These are phyloP conservation scores for Cladosporium velox DNA, from an alignment of 2,329 filamentous ascomycete genomes.

Conservation along the genomic window DNA sequence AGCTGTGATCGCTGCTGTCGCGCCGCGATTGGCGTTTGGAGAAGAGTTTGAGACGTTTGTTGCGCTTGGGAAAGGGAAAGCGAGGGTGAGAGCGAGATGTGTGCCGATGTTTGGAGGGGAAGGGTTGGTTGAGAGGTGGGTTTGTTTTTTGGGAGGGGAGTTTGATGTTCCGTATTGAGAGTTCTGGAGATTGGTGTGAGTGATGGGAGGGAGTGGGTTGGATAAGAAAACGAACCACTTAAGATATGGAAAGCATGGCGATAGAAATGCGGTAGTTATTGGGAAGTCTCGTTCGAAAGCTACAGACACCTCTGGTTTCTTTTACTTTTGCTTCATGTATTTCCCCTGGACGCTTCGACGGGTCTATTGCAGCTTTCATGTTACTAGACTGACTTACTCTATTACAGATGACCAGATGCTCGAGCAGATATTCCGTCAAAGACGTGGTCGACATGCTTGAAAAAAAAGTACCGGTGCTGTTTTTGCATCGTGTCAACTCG, in stretches of 20 bases:
- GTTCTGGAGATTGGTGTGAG: neutral
- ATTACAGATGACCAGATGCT: no score
- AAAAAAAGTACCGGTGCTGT: no score
- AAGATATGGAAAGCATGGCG: neutral
- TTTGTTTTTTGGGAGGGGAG: conserved; percentile 15
- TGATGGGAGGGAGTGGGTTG: neutral
- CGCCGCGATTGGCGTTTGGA: neutral
- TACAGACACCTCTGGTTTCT: no score
- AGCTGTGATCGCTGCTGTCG: conserved; percentile 8
- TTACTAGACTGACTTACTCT: no score
- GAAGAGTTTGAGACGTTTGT: conserved; percentile 13
- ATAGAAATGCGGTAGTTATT: neutral
- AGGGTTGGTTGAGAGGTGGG: conserved; percentile 8
- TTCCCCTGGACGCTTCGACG: no score
- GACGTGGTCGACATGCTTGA: no score
- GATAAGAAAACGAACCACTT: neutral
- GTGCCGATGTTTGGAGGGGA: conserved; percentile 4
- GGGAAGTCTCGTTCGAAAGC: neutral
- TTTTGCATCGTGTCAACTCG: no score
- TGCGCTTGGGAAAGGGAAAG: neutral
- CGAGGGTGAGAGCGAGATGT: neutral
- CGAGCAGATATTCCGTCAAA: no score
- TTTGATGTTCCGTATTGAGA: neutral
- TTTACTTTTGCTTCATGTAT: no score
- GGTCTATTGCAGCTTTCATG: no score